Evolutionary conservation across 106 monocot genomes (phyloP).

Genomic region (Acorus calamus): DNA sequence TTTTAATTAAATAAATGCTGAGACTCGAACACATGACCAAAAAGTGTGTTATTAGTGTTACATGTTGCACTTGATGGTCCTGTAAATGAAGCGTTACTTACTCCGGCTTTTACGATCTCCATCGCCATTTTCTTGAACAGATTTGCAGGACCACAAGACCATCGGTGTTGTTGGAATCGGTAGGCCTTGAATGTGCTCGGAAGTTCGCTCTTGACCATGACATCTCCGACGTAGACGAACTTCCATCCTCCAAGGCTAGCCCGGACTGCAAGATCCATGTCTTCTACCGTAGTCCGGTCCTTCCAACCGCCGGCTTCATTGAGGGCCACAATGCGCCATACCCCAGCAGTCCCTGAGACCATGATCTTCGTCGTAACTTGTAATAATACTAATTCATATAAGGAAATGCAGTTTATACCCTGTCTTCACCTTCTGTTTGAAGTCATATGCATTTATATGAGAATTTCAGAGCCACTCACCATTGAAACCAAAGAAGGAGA

Average conservation of each 20-base stretch:
- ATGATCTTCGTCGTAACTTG: no score
- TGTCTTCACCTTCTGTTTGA: no score
- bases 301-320: slow-evolving; percentile 75
- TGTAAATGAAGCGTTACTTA: no score
- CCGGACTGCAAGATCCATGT: slow-evolving; percentile 81
- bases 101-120: slow-evolving; percentile 21
- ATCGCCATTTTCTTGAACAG: slow-evolving; percentile 38
- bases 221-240: slow-evolving; percentile 50
- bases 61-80: no score
- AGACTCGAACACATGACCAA: no score
- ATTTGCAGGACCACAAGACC: slow-evolving; percentile 64
- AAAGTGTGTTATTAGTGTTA: no score
- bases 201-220: slow-evolving; percentile 55
- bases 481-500: slow-evolving; percentile 69
- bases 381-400: no score
- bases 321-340: slow-evolving; percentile 64
- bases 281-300: slow-evolving; percentile 71
- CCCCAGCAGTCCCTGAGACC: slow-evolving; percentile 61
- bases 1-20: no score
- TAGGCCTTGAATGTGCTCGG: slow-evolving; percentile 54
- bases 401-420: no score
- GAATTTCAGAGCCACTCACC: slow-evolving; percentile 14
- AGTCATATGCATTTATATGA: no score
- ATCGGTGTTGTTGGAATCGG: slow-evolving; percentile 49
- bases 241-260: slow-evolving; percentile 68